Conservation (phyloP, 805 yeast species). For the Cyberlindnera xishuangbannaensis region DNA sequence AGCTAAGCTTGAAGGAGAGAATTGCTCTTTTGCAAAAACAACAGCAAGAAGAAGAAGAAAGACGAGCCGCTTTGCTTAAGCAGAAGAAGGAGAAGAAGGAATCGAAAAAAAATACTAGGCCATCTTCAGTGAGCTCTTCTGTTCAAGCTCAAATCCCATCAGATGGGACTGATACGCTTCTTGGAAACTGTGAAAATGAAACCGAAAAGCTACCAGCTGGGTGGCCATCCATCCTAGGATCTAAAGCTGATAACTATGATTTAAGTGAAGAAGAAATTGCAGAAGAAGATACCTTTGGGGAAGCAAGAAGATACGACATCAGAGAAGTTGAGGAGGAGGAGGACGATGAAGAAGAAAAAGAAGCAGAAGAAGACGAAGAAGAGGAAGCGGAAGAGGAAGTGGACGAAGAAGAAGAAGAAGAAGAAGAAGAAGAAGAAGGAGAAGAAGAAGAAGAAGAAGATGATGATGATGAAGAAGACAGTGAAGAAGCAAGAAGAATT, state of each 20-base stretch:
- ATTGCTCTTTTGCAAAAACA: slow-evolving; percentile 77
- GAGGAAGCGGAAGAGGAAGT: slow-evolving; percentile 25
- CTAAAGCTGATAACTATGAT: not conserved
- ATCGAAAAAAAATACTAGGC: slow-evolving; percentile 23
- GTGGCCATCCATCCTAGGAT: no score
- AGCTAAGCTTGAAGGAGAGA: slow-evolving; percentile 79
- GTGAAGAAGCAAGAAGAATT: slow-evolving; percentile 68
- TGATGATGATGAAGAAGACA: slow-evolving; percentile 59
- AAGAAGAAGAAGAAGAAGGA: slow-evolving; percentile 31
- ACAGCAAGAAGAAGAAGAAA: slow-evolving; percentile 74
- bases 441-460: slow-evolving; percentile 46
- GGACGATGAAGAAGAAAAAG: slow-evolving; percentile 8
- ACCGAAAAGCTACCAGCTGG: no score
- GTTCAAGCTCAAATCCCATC: slow-evolving; percentile 2
- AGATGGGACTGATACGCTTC: not conserved
- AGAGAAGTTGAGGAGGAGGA: slow-evolving; percentile 5
- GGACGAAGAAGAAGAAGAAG: slow-evolving; percentile 27
- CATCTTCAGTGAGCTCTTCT: not conserved
- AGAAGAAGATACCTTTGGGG: slow-evolving; percentile 41
- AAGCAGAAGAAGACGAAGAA: slow-evolving; percentile 16
- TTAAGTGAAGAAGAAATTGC: slow-evolving; percentile 12
- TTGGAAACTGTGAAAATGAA: slow-evolving; percentile 1
- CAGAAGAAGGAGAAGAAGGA: slow-evolving; percentile 47
- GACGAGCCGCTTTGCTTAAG: slow-evolving; percentile 54
- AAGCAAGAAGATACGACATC: slow-evolving; percentile 37